phyloP scores from a whole-genome alignment of 2,329 filamentous ascomycete genomes.

The Domatiomyces catenatus region DNA sequence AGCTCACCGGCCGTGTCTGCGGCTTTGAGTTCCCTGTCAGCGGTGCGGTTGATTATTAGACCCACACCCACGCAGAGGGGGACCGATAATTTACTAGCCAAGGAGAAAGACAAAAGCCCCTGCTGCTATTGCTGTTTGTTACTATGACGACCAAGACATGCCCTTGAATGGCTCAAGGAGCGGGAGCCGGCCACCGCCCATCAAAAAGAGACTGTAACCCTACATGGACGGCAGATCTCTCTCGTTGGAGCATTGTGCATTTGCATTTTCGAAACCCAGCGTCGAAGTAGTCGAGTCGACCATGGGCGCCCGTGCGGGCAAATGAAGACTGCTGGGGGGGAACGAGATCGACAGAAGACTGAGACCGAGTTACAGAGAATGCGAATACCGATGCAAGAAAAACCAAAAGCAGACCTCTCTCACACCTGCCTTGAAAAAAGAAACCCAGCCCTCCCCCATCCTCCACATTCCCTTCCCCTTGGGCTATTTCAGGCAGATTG shows the following conservation, averaged over 20 bases:
- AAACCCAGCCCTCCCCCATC: background rate
- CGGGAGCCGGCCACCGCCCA: background rate
- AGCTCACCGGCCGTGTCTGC: slow-evolving; percentile 89
- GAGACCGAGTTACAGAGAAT: background rate
- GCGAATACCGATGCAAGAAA: background rate
- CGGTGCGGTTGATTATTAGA: slow-evolving; percentile 65
- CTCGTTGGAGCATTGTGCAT: background rate
- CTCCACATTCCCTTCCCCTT: slow-evolving; percentile 25
- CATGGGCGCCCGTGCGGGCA: background rate
- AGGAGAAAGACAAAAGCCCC: background rate
- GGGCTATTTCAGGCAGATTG: slow-evolving; percentile 28
- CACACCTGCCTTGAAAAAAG: background rate
- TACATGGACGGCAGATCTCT: background rate
- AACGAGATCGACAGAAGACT: background rate
- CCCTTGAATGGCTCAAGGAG: background rate
- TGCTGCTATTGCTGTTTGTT: background rate
- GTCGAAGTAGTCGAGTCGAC: background rate
- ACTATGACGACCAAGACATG: background rate
- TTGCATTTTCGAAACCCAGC: background rate
- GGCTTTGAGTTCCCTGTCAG: slow-evolving; percentile 97
- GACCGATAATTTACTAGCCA: background rate
- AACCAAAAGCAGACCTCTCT: background rate
- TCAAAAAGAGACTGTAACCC: background rate
- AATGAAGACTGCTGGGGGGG: background rate
- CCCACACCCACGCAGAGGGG: slow-evolving; percentile 4